Conservation (phyloP, 2,329 filamentous ascomycete genomes). For the Calycina herbarum region DNA sequence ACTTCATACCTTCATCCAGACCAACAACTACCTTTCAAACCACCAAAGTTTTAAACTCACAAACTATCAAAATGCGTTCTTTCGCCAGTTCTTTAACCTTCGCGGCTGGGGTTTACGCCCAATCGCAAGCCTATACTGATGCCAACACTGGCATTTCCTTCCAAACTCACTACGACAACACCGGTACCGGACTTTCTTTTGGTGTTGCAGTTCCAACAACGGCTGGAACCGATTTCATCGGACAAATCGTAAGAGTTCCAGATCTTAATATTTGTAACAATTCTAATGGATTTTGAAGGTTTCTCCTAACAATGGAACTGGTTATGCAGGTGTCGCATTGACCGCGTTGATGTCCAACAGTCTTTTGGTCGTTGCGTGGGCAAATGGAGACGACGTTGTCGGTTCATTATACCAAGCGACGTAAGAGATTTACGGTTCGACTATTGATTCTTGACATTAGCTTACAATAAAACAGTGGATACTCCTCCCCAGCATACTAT, state of each 20-base stretch:
- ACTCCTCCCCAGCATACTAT: slow-evolving; percentile 48
- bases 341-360: slow-evolving; percentile 47
- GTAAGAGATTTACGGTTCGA: slow-evolving; percentile 34
- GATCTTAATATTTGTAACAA: background rate
- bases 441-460: background rate
- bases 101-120: slow-evolving; percentile 21
- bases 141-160: slow-evolving; percentile 49
- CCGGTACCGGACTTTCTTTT: slow-evolving; percentile 19
- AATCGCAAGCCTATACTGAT: slow-evolving; percentile 41
- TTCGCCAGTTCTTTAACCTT: slow-evolving; percentile 13
- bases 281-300: slow-evolving; percentile 8
- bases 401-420: slow-evolving; percentile 42
- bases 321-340: slow-evolving; percentile 52
- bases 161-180: slow-evolving; percentile 24
- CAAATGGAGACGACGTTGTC: slow-evolving; percentile 45
- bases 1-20: background rate
- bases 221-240: slow-evolving; percentile 53
- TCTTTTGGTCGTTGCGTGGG: slow-evolving; percentile 52
- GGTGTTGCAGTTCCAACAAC: slow-evolving; percentile 53
- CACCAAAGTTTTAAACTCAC: background rate
- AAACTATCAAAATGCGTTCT: slow-evolving; percentile 12
- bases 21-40: background rate
- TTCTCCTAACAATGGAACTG: slow-evolving; percentile 38
- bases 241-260: slow-evolving; percentile 47
- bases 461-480: slow-evolving; percentile 38